Conservation (phyloP, 1,139 yeast species). For the Yamadazyma taylorii region DNA sequence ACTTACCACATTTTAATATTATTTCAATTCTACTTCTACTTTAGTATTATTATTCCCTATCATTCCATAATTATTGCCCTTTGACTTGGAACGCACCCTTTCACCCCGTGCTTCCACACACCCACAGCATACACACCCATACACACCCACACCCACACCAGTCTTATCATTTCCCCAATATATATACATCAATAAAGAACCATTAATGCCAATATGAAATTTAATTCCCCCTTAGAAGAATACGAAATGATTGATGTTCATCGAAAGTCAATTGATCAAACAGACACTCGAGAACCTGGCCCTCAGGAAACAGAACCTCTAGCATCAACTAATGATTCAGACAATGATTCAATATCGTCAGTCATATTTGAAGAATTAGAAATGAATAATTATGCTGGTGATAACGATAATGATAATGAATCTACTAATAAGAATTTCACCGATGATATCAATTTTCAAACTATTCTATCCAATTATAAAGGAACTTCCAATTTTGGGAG, state of each 20-base stretch:
- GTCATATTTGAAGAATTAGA: conserved; percentile 27
- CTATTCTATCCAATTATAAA: conserved; percentile 21
- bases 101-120: too few relatives aligned
- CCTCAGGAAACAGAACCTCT: too few relatives aligned
- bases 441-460: conserved; percentile 26
- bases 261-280: too few relatives aligned
- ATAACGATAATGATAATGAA: conserved; percentile 6
- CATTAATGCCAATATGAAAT: not conserved
- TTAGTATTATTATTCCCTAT: not conserved
- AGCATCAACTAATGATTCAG: not conserved
- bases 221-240: conserved; percentile 9
- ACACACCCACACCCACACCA: too few relatives aligned
- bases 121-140: too few relatives aligned
- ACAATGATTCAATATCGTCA: conserved; percentile 15
- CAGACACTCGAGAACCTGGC: too few relatives aligned
- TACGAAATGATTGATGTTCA: conserved; percentile 19
- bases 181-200: not conserved
- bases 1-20: not conserved
- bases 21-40: not conserved
- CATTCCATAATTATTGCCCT: too few relatives aligned
- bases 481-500: conserved; percentile 12
- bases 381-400: not conserved
- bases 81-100: too few relatives aligned
- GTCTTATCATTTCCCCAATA: too few relatives aligned
- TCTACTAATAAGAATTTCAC: conserved; percentile 23